Base-by-base conservation (phyloP, 176 grass and related monocot genomes). In the Lolium multiflorum region DNA sequence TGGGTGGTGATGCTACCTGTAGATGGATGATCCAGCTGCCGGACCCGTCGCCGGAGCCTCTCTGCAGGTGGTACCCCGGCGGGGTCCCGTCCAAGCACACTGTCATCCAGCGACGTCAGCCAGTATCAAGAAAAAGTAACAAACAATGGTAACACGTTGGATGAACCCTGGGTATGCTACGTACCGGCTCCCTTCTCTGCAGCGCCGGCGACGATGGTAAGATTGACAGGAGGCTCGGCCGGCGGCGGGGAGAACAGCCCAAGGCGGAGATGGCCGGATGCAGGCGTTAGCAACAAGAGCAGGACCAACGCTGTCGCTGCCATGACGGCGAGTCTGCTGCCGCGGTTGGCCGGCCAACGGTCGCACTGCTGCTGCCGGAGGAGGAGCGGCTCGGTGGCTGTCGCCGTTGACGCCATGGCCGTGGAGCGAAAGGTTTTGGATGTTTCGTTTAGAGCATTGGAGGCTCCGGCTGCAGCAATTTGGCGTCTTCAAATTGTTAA, bases 21-120 rank as follows among this genome's bases (percentile, higher is more conserved):
- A 69, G 65, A 70, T 70, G 37, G 0, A 70, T 11, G 66, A 70
- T 17, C 66, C 9, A 41, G 3, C 39, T 70, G 66, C 2, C 38
- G 8, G 66, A 20, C 8, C 66, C 37, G 17, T 41, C 4, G 37
- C 66, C 37, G 37, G 66, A 70, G 37, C 66, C 66, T 70, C 66
- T 70, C 66, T 41, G 66, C 66, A 70, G 66, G 37, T 70, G 35
- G 66, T 70, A 70, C 2, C 65, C 65, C 16, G 31, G 16, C 8
- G 35, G 16, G 15, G 35, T 70, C 15, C 66, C 37, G 17, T 70
- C 66, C 65, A 69, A 95, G 76, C 95, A 93, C 89, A 93, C 95
- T 95, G 17, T 22, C 46, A 39, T 39, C 54, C 5, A 56, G 18
- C 54, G 1, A 0, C 18, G 54, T 20, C 17, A 56, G 51, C 17